A percentile compares a stretch with the other conserved stretches of the same genome.
These are phyloP conservation scores for Meyerozyma carpophila DNA, from an alignment of 1,139 yeast species.

Conservation along the genomic window DNA sequence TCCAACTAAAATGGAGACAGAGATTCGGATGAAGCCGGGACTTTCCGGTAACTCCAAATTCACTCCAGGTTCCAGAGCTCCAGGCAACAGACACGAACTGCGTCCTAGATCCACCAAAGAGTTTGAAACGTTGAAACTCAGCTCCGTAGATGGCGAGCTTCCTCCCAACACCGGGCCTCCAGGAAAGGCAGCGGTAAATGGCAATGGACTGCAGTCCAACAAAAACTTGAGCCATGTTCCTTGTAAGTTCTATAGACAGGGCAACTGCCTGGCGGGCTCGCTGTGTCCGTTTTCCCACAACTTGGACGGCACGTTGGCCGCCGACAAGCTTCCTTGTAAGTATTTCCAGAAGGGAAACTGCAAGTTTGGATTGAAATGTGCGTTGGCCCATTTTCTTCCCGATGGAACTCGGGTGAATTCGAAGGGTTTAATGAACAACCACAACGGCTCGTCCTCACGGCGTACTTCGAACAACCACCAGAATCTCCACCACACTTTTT, in stretches of 20 bases:
- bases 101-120: not conserved
- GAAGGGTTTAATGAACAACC: constrained; percentile 15
- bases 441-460: not conserved
- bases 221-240: constrained; percentile 83
- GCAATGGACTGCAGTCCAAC: constrained; percentile 7
- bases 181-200: not conserved
- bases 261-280: constrained; percentile 89
- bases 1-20: not conserved
- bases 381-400: constrained; percentile 83
- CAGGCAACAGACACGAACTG: not conserved
- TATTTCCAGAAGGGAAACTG: constrained; percentile 93
- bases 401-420: constrained; percentile 81
- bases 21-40: not conserved
- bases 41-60: not conserved
- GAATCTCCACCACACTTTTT: not conserved
- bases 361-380: constrained; percentile 89
- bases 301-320: constrained; percentile 48
- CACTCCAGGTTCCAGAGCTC: not conserved
- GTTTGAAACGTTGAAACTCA: not conserved
- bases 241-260: constrained; percentile 86
- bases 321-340: constrained; percentile 78
- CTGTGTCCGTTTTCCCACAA: constrained; percentile 91
- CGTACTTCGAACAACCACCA: not conserved
- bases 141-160: not conserved
- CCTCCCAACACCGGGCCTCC: not conserved